A percentile compares a stretch with the other conserved stretches of the same genome.
These are phyloP conservation scores for Haplographium delicatum DNA, from an alignment of 495 filamentous ascomycete genomes.

Conservation along the genomic window DNA sequence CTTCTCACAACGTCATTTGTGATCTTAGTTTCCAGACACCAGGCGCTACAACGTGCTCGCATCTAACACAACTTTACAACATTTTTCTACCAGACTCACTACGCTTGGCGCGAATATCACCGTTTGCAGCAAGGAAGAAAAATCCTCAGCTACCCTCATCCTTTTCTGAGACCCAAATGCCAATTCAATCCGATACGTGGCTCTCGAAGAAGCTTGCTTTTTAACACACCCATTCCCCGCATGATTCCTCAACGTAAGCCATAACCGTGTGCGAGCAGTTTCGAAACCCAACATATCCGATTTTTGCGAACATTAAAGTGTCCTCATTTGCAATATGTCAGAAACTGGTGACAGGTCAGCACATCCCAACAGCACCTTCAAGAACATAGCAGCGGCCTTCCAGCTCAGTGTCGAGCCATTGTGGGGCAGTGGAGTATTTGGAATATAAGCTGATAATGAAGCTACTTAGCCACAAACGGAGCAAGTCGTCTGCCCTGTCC, in stretches of 20 bases:
- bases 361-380: neutral
- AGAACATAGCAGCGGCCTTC: too few relatives aligned
- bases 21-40: neutral
- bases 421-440: neutral
- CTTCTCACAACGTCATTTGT: too few relatives aligned
- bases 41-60: neutral
- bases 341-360: constrained; percentile 15
- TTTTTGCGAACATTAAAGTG: neutral
- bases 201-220: neutral
- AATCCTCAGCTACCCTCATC: neutral
- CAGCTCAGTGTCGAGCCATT: too few relatives aligned
- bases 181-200: neutral
- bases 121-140: too few relatives aligned
- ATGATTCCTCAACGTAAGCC: neutral
- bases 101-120: too few relatives aligned
- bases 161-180: neutral
- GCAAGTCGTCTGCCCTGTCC: constrained; percentile 44
- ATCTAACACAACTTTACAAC: neutral
- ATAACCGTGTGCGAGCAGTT: neutral
- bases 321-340: constrained; percentile 11
- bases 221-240: constrained; percentile 1
- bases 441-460: neutral
- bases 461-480: constrained; percentile 40
- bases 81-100: too few relatives aligned
- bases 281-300: neutral